Conservation (phyloP, 305 asterid species). For the Plantago coronopus region DNA sequence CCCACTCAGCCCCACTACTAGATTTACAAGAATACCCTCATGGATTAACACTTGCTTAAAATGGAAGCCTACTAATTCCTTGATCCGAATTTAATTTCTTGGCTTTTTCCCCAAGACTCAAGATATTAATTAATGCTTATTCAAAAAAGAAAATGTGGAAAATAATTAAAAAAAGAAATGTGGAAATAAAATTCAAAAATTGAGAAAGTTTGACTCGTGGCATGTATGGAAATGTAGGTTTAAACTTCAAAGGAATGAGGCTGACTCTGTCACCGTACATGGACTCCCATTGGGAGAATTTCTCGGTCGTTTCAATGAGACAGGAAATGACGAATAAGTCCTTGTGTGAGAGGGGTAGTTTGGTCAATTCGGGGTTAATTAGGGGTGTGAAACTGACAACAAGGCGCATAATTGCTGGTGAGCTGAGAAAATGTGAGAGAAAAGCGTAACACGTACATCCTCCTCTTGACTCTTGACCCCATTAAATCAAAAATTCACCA, state of each 20-base stretch:
- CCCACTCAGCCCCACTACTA: neutral
- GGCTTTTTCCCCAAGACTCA: neutral
- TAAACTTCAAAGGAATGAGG: constrained; percentile 8
- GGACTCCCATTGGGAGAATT: constrained; percentile 12
- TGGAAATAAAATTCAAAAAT: neutral
- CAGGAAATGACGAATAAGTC: constrained; percentile 18
- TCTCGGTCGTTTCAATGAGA: constrained; percentile 7
- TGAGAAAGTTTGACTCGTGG: neutral
- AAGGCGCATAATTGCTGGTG: constrained; percentile 27
- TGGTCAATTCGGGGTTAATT: constrained; percentile 16
- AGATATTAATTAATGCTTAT: neutral
- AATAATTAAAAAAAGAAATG: neutral
- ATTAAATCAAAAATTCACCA: constrained; percentile 28
- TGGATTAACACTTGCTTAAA: neutral
- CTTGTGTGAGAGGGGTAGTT: constrained; percentile 18
- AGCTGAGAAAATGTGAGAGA: constrained; percentile 26
- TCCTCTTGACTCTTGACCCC: constrained; percentile 34
- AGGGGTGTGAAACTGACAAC: constrained; percentile 11
- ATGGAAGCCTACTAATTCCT: neutral
- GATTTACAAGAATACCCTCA: constrained; percentile 28
- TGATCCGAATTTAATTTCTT: too few species aligned
- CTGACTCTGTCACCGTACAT: constrained; percentile 22
- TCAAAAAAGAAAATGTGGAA: neutral
- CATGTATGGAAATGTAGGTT: neutral
- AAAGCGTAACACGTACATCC: constrained; percentile 2